Base-by-base conservation (phyloP, 75 land plant species). In the Cupressus sempervirens region DNA sequence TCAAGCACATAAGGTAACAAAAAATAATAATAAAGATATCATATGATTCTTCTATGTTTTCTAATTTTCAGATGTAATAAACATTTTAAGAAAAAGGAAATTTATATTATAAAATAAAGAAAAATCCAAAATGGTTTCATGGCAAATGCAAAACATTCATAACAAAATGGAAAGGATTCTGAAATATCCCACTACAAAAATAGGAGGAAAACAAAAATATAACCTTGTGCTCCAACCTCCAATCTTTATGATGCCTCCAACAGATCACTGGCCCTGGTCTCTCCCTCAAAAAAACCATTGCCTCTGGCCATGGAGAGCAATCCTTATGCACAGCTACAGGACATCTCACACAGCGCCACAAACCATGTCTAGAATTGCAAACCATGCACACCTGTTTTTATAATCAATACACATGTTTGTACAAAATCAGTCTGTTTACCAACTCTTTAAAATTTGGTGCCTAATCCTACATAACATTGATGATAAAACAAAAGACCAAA, bases 181-280 rank as follows among this genome's bases (percentile, higher is more conserved):
- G 45, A 79, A 34, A 40, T 26, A 23, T 52, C 34, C 26, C 6
- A 48, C 29, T 38, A 80, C 32, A 79, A 40, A 53, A 43, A 18
- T 18, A 34, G 20, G 88, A 87, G 30, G 83, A 38, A 52, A 76
- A 62, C 46, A 65, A 82, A 52, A 58, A 40, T 32, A 36, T 84
- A 56, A 86, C 86, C 87, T 86, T 50, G 84, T 32, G 54, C 18
- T 53, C 86, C 52, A 85, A 23, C 84, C 87, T 88, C 84, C 83
- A 70, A 70, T 81, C 74, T 48, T 40, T 80, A 67, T 86, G 84
- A 54, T 88, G 89, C 58, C 89, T 72, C 89, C 89, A 88, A 76
- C 89, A 88, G 26, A 88, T 70, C n/a, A 84, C 89, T 84, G 67
- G 87, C 82, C 89, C 88, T 45, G 89, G 88, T 79, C 67, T 86